These are phyloP conservation scores for Salix viminalis DNA, from an alignment of 345 rosid species.

Conservation along the genomic window DNA sequence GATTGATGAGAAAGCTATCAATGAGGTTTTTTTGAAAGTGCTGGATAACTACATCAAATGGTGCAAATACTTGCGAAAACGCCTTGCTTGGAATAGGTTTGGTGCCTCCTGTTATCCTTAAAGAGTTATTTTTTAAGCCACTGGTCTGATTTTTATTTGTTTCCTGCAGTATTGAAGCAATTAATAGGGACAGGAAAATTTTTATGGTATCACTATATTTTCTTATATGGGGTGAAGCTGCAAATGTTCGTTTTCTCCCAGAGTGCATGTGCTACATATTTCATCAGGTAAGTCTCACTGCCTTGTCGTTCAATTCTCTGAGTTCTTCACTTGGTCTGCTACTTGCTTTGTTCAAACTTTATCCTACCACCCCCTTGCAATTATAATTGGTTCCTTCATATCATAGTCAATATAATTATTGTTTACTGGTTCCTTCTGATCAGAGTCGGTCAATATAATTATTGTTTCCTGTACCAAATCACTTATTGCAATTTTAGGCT, in stretches of 20 bases:
- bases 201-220: slow-evolving; percentile 88
- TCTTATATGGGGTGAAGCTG: slow-evolving; percentile 99
- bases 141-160: not conserved
- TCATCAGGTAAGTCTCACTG: slow-evolving; percentile 64
- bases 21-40: slow-evolving; percentile 84
- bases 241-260: slow-evolving; percentile 96
- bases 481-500: not conserved
- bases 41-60: slow-evolving; percentile 92
- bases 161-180: slow-evolving; percentile 68
- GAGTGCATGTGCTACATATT: slow-evolving; percentile 96
- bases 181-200: slow-evolving; percentile 83
- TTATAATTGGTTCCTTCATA: too few relatives aligned
- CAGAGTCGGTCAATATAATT: not conserved
- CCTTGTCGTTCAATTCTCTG: not conserved
- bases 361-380: not conserved
- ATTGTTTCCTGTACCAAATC: not conserved
- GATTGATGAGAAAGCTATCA: slow-evolving; percentile 91
- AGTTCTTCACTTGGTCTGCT: not conserved
- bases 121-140: not conserved
- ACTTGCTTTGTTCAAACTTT: not conserved
- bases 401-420: not conserved
- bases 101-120: slow-evolving; percentile 16
- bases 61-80: slow-evolving; percentile 88
- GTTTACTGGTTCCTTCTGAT: not conserved
- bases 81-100: slow-evolving; percentile 81